Evolutionary conservation across 495 filamentous ascomycete species (phyloP).

Genomic region (Penicillium goetzii): DNA sequence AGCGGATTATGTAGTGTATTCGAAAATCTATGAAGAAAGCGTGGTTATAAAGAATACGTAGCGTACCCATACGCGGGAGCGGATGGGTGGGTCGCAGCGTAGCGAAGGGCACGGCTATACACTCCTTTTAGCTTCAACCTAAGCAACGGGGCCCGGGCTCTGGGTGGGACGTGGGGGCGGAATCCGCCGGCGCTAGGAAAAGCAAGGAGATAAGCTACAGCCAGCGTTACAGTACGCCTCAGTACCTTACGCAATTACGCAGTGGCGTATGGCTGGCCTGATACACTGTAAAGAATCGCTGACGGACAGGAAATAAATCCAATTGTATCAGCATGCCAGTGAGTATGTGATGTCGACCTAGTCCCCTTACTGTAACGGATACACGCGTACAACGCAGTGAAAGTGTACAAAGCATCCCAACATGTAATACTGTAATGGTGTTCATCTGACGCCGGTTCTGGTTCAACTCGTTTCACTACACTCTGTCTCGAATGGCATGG

Average conservation of each 20-base stretch:
- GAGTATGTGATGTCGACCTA: neutral
- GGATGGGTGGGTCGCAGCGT: no score
- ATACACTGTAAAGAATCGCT: neutral
- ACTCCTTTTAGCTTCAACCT: neutral
- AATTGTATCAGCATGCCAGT: neutral
- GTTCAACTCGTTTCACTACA: neutral
- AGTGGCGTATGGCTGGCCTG: neutral
- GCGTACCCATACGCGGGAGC: no score
- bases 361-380: neutral
- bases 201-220: neutral
- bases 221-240: neutral
- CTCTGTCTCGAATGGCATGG: neutral
- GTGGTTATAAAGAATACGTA: no score
- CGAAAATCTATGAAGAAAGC: no score
- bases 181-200: constrained; percentile 3
- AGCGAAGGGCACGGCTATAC: no score
- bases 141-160: constrained; percentile 4
- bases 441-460: neutral
- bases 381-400: neutral
- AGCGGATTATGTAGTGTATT: no score
- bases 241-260: neutral
- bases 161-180: neutral
- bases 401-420: neutral
- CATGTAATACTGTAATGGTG: neutral
- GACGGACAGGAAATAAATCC: neutral